Conservation (phyloP, 495 filamentous ascomycete genomes). For the Niebla homalea region DNA sequence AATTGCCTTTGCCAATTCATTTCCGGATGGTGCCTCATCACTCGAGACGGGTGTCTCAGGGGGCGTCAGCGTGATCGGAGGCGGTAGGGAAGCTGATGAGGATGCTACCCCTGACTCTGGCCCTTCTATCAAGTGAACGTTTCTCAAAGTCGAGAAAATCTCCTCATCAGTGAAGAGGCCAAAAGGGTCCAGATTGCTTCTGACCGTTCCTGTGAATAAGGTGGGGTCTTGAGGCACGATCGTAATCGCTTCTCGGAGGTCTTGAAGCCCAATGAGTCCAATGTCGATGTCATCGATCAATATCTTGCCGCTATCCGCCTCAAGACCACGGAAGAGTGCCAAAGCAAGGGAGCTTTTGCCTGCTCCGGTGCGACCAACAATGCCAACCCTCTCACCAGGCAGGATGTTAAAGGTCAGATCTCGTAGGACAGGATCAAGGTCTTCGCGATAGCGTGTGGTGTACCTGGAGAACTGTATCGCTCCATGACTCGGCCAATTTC, state of each 20-base stretch:
- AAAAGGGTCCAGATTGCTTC: conserved; percentile 94
- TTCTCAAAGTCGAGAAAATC: conserved; percentile 72
- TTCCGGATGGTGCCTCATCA: conserved; percentile 15
- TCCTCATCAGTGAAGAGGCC: conserved; percentile 79
- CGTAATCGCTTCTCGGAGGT: conserved; percentile 85
- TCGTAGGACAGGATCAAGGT: conserved; percentile 75
- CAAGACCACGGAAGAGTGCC: conserved; percentile 92
- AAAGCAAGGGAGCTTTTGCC: conserved; percentile 94
- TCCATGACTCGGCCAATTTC: conserved; percentile 76
- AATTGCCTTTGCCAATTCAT: conserved; percentile 23
- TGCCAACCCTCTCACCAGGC: conserved; percentile 84
- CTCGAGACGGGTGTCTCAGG: conserved; percentile 12
- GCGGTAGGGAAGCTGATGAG: conserved; percentile 28
- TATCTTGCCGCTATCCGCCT: conserved; percentile 84
- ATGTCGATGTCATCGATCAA: conserved; percentile 85
- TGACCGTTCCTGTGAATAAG: conserved; percentile 88
- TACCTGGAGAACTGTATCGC: conserved; percentile 79
- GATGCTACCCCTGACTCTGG: conserved; percentile 31
- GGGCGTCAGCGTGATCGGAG: conserved; percentile 19
- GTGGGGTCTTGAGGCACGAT: conserved; percentile 99
- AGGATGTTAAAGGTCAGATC: conserved; percentile 76
- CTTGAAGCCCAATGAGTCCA: conserved; percentile 72
- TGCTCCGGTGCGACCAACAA: conserved; percentile 91
- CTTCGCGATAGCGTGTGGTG: conserved; percentile 74
- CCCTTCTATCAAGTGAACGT: conserved; percentile 77